A percentile compares a stretch with the other conserved stretches of the same genome.
These are phyloP conservation scores for Cenchrus americanus DNA, from an alignment of 176 grass and related monocot species.

Conservation along the genomic window DNA sequence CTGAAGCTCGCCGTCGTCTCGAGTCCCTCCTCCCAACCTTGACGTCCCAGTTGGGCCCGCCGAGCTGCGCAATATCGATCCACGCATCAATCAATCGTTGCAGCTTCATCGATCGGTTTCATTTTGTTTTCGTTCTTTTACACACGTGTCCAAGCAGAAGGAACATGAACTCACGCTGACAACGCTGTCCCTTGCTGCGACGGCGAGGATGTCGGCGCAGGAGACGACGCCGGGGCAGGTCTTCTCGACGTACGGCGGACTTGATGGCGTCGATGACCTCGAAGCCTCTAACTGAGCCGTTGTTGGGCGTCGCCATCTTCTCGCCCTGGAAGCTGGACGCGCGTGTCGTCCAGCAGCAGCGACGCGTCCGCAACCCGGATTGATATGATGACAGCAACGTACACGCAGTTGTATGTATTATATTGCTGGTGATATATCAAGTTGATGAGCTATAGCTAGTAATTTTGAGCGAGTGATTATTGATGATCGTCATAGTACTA, in stretches of 20 bases:
- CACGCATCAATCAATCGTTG: no score
- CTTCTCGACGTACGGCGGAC: conserved; percentile 58
- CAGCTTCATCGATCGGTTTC: no score
- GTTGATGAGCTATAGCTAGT: no score
- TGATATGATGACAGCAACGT: no score
- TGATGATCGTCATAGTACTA: no score
- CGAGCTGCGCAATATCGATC: conserved; percentile 32
- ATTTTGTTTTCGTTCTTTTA: no score
- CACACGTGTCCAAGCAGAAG: no score
- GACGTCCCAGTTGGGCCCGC: conserved; percentile 62
- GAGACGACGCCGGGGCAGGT: conserved; percentile 74
- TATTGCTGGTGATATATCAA: no score
- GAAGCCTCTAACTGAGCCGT: conserved; percentile 64
- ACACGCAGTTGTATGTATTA: no score
- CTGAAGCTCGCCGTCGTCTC: conserved; percentile 56
- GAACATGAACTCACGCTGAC: background rate
- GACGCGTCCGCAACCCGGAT: conserved; percentile 91
- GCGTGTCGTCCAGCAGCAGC: conserved; percentile 79
- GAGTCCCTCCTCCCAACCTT: conserved; percentile 70
- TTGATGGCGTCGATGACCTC: conserved; percentile 80
- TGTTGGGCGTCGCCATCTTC: conserved; percentile 70
- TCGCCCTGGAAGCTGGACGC: conserved; percentile 47
- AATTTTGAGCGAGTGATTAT: no score
- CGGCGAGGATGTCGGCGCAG: conserved; percentile 78
- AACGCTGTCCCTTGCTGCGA: conserved; percentile 60